These are phyloP conservation scores for Pelargonium fulgidum DNA, from an alignment of 441 rosid species.

Conservation along the genomic window DNA sequence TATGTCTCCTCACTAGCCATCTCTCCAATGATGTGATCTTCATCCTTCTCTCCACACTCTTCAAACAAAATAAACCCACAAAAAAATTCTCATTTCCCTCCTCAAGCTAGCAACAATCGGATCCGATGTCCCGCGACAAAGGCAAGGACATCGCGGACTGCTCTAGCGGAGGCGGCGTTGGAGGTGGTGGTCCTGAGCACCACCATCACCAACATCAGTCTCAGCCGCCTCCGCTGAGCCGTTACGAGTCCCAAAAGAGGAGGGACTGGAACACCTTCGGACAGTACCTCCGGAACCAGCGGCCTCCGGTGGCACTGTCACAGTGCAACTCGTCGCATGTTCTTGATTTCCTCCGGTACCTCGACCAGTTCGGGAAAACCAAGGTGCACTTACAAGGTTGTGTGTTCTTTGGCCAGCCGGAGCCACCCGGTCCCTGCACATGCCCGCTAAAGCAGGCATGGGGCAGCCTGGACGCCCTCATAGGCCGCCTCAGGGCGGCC, in stretches of 20 bases:
- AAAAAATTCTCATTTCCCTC: no score
- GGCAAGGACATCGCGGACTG: constrained; percentile 34
- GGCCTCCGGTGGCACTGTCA: constrained; percentile 55
- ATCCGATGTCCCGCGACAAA: constrained; percentile 11
- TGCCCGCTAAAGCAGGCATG: constrained; percentile 72
- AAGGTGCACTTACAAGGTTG: constrained; percentile 65
- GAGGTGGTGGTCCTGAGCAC: no score
- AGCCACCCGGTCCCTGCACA: constrained; percentile 70
- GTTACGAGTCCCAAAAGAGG: constrained; percentile 68
- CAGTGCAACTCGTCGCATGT: constrained; percentile 63
- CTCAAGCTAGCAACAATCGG: background rate
- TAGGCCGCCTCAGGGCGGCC: constrained; percentile 65
- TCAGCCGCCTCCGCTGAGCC: constrained; percentile 50
- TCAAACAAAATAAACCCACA: no score
- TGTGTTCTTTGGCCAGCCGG: constrained; percentile 66
- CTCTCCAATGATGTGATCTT: no score
- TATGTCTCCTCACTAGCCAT: no score
- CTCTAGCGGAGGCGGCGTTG: constrained; percentile 25
- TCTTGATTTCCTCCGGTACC: constrained; percentile 60
- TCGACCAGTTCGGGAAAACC: constrained; percentile 77
- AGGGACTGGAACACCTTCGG: constrained; percentile 76
- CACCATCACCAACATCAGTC: background rate
- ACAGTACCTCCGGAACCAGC: constrained; percentile 58
- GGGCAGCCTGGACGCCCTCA: constrained; percentile 81
- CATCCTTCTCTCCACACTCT: no score